Evolutionary conservation across 2,329 filamentous ascomycete genomes (phyloP), one percentile per base, ranked within the genome.

Genomic region (Monascus ruber): DNA sequence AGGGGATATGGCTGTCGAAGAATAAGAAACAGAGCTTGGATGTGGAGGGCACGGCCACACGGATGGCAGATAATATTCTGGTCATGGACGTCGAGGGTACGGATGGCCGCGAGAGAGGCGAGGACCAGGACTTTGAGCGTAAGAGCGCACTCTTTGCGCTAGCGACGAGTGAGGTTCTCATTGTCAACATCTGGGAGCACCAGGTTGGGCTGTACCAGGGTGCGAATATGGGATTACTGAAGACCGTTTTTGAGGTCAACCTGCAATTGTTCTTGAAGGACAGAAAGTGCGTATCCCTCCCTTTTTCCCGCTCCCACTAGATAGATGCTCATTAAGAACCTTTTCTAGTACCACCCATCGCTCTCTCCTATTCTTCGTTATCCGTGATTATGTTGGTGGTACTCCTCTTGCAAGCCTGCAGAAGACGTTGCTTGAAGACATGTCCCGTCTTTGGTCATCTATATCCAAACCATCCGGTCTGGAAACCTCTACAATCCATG

Each of bases 41-140:
- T 28, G 43, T 41, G 17, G 43, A 50, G 5, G 43, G 41, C 38
- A 70, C 66, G 40, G 65, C 62, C 36, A 66, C 67, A 48, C 71
- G 70, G 47, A 95, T 96, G 87, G 88, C 89, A 39, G 86, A 94
- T 55, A 98, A 98, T 64, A 95, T 98, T 54, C 71, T 98, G 46
- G 91, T 98, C 52, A 98, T 98, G 91, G 91, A 98, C 58, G 91
- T 98, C 33, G 91, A 98, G 65, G 91, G 91, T 50, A 96, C 91
- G 7, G 91, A 98, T 61, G 91, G 91, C 38, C 79, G 91, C 50
- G 91, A 98, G 69, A 77, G 91, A 49, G 91, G 91, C 47, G 91
- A 98, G 64, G 91, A 98, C 59, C 91, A 98, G 64, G 91, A 98
- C 60, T 98, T 98, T 63, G 91, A 98, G 74, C 77, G 91, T 56